A percentile compares a stretch with the other conserved stretches of the same genome.
These are phyloP conservation scores for Hysterangium stoloniferum DNA, from an alignment of 768 basidiomycete genomes.

Conservation along the genomic window DNA sequence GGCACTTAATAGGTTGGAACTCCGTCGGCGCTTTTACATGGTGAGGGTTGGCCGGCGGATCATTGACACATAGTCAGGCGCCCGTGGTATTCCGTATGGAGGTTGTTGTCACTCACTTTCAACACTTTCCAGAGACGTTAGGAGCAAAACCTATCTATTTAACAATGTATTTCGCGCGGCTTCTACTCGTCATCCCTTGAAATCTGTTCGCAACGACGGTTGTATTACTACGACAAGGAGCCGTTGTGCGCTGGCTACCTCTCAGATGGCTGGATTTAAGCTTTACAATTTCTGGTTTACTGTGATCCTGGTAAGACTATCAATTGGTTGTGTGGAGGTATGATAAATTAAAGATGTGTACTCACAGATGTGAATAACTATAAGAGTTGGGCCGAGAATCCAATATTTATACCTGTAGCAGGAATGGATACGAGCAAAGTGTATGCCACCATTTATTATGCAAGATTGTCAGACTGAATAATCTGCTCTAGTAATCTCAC, in stretches of 20 bases:
- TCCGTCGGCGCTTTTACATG: too few species aligned
- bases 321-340: slow-evolving; percentile 49
- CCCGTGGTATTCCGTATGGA: too few species aligned
- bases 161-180: too few species aligned
- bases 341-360: not conserved
- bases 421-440: slow-evolving; percentile 31
- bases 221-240: not conserved
- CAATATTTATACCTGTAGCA: slow-evolving; percentile 35
- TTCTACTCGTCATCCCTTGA: too few species aligned
- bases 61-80: too few species aligned
- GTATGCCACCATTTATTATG: slow-evolving; percentile 28
- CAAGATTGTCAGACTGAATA: not conserved
- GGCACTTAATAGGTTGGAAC: too few species aligned
- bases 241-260: slow-evolving; percentile 6
- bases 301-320: slow-evolving; percentile 35
- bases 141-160: too few species aligned
- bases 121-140: too few species aligned
- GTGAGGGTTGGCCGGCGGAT: too few species aligned
- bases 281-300: slow-evolving; percentile 45
- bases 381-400: slow-evolving; percentile 38
- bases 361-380: not conserved
- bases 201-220: not conserved
- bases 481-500: slow-evolving; percentile 21
- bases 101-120: too few species aligned
- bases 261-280: slow-evolving; percentile 35